Conservation (phyloP, 139 green algal genomes). For the Tetraselmis chui region DNA sequence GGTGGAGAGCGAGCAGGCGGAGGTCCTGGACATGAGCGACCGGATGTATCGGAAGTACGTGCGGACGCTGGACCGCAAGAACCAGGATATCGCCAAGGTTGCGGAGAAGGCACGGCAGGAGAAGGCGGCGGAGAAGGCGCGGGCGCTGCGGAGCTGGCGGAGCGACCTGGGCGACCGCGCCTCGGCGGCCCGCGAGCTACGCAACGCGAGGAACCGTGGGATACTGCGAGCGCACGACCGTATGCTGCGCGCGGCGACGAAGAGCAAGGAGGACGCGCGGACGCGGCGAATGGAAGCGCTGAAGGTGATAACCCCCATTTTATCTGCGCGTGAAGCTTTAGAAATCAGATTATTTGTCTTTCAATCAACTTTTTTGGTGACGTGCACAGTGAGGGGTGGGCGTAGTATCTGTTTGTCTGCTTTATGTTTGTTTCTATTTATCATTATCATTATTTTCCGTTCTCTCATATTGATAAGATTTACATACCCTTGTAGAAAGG, state of each 20-base stretch:
- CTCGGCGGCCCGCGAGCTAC: slow-evolving; percentile 8
- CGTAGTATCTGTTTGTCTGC: too few species aligned
- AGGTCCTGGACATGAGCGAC: slow-evolving; percentile 66
- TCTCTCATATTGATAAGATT: too few species aligned
- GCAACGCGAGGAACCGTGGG: slow-evolving; percentile 28
- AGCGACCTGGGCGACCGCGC: slow-evolving; percentile 1
- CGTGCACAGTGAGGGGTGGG: too few species aligned
- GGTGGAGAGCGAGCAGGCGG: slow-evolving; percentile 27
- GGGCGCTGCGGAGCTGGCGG: slow-evolving; percentile 7
- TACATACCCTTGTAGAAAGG: too few species aligned
- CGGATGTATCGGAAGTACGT: slow-evolving; percentile 64
- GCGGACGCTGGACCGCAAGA: slow-evolving; percentile 26
- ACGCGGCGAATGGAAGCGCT: slow-evolving; percentile 54
- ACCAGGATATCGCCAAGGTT: slow-evolving; percentile 27
- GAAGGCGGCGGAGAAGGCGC: slow-evolving; percentile 23
- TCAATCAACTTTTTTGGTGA: neutral
- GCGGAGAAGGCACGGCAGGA: slow-evolving; percentile 37
- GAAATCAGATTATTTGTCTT: neutral
- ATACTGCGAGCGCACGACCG: slow-evolving; percentile 51
- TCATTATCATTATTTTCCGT: too few species aligned
- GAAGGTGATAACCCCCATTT: slow-evolving; percentile 28
- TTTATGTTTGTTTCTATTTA: too few species aligned
- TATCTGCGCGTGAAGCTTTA: too few species aligned
- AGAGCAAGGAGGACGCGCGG: slow-evolving; percentile 30
- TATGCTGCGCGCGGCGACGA: slow-evolving; percentile 36